A percentile compares a stretch with the other conserved stretches of the same genome.
Conservation (phyloP, 148 eudicot genomes). For the Amaranthus palmeri region DNA sequence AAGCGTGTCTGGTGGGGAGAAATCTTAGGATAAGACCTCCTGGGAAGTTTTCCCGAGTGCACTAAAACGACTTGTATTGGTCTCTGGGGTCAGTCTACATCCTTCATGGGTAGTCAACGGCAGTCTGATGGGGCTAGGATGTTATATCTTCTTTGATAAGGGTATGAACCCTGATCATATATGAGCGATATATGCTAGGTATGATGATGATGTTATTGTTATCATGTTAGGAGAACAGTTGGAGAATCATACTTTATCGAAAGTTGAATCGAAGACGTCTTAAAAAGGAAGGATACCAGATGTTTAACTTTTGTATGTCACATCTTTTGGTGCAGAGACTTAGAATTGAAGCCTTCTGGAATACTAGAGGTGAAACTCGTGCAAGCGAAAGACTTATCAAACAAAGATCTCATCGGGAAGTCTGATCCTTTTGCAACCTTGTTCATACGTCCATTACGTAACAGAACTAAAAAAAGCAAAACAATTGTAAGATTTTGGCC, state of each 20-base stretch:
- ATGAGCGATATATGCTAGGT: too few relatives aligned
- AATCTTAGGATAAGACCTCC: too few relatives aligned
- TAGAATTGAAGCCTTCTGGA: slow-evolving; percentile 79
- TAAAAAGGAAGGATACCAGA: neutral
- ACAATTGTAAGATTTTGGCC: slow-evolving; percentile 48
- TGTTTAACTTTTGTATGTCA: neutral
- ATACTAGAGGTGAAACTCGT: slow-evolving; percentile 73
- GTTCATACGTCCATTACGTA: slow-evolving; percentile 69
- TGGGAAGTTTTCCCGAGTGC: too few relatives aligned
- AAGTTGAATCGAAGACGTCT: neutral
- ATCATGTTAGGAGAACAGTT: too few relatives aligned
- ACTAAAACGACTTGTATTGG: too few relatives aligned
- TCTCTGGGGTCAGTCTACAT: too few relatives aligned
- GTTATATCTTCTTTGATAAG: too few relatives aligned
- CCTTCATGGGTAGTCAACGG: too few relatives aligned
- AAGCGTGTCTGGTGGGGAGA: too few relatives aligned
- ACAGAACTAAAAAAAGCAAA: slow-evolving; percentile 60
- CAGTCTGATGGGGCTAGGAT: too few relatives aligned
- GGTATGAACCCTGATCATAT: too few relatives aligned
- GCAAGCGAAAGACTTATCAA: slow-evolving; percentile 71
- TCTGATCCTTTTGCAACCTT: slow-evolving; percentile 82
- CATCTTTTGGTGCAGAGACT: slow-evolving; percentile 37
- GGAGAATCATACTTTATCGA: neutral
- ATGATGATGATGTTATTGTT: too few relatives aligned
- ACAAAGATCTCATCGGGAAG: slow-evolving; percentile 80